Conservation (phyloP, 179 eudicot species). For the Drosera spatulata region DNA sequence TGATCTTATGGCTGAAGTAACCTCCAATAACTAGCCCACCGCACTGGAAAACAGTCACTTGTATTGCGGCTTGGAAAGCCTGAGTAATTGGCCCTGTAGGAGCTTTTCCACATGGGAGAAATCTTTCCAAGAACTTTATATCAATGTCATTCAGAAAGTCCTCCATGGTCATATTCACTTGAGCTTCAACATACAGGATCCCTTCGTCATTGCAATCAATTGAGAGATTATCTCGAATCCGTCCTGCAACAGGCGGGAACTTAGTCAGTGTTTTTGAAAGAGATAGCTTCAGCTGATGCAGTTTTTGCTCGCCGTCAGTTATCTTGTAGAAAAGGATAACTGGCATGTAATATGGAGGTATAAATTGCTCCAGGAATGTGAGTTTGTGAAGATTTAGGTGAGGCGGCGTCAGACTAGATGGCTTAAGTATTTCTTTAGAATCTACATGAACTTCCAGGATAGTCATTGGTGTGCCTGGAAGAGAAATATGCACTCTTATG, state of each 20-base stretch:
- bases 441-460: slow-evolving; percentile 2
- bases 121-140: neutral
- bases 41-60: slow-evolving; percentile 8
- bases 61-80: slow-evolving; percentile 4
- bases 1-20: slow-evolving; percentile 2
- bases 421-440: slow-evolving; percentile 6
- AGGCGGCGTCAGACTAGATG: slow-evolving; percentile 7
- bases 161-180: slow-evolving; percentile 3
- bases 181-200: slow-evolving; percentile 6
- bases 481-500: no score
- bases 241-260: slow-evolving; percentile 22
- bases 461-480: no score
- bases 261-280: slow-evolving; percentile 14
- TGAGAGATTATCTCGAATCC: slow-evolving; percentile 1
- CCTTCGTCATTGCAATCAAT: slow-evolving; percentile 16
- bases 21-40: slow-evolving; percentile 13
- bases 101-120: neutral
- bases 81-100: neutral
- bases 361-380: slow-evolving; percentile 8
- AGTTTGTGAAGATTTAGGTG: slow-evolving; percentile 3
- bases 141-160: slow-evolving; percentile 2
- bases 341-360: neutral
- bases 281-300: slow-evolving; percentile 5
- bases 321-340: slow-evolving; percentile 6
- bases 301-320: neutral